Base-by-base conservation (phyloP, 1,284 basidiomycete genomes). In the Coriolopsis trogii region DNA sequence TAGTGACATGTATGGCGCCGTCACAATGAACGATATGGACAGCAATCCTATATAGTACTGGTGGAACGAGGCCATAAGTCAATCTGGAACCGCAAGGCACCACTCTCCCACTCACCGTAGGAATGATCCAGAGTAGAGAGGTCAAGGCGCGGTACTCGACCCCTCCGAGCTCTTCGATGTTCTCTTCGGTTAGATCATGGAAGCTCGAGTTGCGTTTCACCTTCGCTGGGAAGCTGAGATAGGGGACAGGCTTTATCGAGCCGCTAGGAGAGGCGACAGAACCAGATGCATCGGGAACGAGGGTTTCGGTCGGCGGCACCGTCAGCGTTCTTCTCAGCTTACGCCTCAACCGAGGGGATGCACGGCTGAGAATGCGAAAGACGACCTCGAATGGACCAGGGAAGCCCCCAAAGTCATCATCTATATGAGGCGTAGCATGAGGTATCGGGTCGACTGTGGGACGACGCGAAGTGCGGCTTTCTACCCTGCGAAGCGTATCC, bases 171-270 rank as follows among this genome's bases (percentile, higher is more conserved):
- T 98, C 94, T 56, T 96, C 91, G 60, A 93, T 76, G 64, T 98
- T 89, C 47, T 93, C 90, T 29, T 84, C 80, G 0, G 88, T 91
- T 46, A 98, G 71, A 34, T 82, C 75, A 42, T 85, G 81, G 67
- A 99, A 98, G n/a, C 81, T 76, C 20, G 93, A 96, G 68, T 98
- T 98, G 46, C 89, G 78, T 0, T n/a, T n/a, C n/a, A 96, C 92
- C 10, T 83, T 72, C 0, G 91, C 89, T 36, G 91, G 83, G 67
- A 98, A 98, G 2, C 87, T 82, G 43, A 98, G 85, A 68, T 98
- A 98, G 1, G 89, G 80, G 1, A 92, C 93, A 0, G 73, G 66
- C 58, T 78, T 82, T 29, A 73, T 73, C 18, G 73, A 76, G 21
- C 70, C 65, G 7, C 67, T 66, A 3, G 69, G 28, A 60, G 45